Evolutionary conservation across 2,329 filamentous ascomycete species (phyloP).

Genomic region (Hypoxylon sp.): DNA sequence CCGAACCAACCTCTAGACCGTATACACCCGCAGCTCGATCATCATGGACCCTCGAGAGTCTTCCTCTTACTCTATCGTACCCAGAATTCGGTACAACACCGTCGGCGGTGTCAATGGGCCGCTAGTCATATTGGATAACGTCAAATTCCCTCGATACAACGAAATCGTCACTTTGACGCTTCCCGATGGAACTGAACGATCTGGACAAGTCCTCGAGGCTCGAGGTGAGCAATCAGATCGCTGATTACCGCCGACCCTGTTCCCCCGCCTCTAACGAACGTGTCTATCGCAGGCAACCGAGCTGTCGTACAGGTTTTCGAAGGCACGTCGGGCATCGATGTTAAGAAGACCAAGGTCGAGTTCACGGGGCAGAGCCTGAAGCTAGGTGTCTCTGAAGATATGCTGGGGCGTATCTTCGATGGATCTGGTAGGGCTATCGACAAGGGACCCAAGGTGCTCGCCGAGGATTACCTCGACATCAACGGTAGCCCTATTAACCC

Average conservation of each 20-base stretch:
- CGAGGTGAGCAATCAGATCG: conserved; percentile 70
- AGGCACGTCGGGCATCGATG: conserved; percentile 95
- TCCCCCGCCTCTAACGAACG: conserved; percentile 33
- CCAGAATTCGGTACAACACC: conserved; percentile 90
- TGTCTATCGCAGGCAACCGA: conserved; percentile 72
- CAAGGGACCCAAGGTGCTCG: conserved; percentile 97
- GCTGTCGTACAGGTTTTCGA: conserved; percentile 99
- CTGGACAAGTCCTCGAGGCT: conserved; percentile 96
- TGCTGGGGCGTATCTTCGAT: conserved; percentile 98
- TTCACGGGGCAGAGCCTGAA: conserved; percentile 97
- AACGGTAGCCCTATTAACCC: conserved; percentile 99
- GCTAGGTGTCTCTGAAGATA: conserved; percentile 98
- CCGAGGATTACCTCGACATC: conserved; percentile 98
- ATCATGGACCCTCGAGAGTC: conserved; percentile 63
- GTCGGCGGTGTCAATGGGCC: conserved; percentile 98
- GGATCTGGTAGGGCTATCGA: conserved; percentile 97
- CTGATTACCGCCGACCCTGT: neutral
- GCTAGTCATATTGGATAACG: conserved; percentile 96
- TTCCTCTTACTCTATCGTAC: conserved; percentile 66
- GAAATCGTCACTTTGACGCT: conserved; percentile 97
- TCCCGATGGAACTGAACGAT: conserved; percentile 91
- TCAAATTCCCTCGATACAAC: conserved; percentile 97
- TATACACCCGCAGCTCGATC: conserved; percentile 5
- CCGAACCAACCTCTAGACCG: conserved; percentile 18
- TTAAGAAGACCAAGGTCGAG: conserved; percentile 99